Base-by-base conservation (phyloP, 176 grass and related monocot species). In the Calamus simplicifolius region DNA sequence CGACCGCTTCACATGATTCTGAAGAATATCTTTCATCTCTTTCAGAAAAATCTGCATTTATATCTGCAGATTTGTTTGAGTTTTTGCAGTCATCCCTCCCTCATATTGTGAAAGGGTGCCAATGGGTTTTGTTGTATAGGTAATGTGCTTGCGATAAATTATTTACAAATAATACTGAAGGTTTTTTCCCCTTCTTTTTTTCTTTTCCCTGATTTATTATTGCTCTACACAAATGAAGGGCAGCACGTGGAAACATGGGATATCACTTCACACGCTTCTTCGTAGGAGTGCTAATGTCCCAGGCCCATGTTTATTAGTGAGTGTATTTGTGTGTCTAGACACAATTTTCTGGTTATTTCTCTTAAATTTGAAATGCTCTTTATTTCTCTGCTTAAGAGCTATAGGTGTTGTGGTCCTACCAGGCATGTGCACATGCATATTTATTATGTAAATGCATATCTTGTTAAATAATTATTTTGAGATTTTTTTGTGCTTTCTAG, bases 161-260 rank as follows among this genome's bases (percentile, higher is more conserved):
- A 18, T 61, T 68, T 5, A 0, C 31, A 50, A 61, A 12, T 38
- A 6, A 8, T 38, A 38, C 31, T 38, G 7, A 15, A 29, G 54
- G 51, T 69, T 66, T 38, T 75, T 5, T 70, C 29, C 27, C 31
- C 31, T 25, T 50, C 1, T 57, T 18, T 50, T 62, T 57, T 43
- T 68, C 66, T 19, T 18, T 52, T 63, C 56, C 31, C 5, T 69
- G 62, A 64, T 71, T 77, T n/a, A 68, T 64, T 77, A 60, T 83
- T 75, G 50, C 62, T 83, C 64, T 78, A 73, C 59, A 58, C 58
- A 81, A 85, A 78, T 95, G 73, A 89, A 82, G 79, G 77, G 50
- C 77, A 95, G 90, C 58, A 95, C 90, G 74, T 95, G 82, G 90
- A 95, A 89, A 81, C 79, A 95, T 84, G 90, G 90, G 48, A 89